A percentile compares a stretch with the other conserved stretches of the same genome.
Evolutionary conservation across 169 alveolate genomes (phyloP).

Genomic region (Plasmodium gonderi): DNA sequence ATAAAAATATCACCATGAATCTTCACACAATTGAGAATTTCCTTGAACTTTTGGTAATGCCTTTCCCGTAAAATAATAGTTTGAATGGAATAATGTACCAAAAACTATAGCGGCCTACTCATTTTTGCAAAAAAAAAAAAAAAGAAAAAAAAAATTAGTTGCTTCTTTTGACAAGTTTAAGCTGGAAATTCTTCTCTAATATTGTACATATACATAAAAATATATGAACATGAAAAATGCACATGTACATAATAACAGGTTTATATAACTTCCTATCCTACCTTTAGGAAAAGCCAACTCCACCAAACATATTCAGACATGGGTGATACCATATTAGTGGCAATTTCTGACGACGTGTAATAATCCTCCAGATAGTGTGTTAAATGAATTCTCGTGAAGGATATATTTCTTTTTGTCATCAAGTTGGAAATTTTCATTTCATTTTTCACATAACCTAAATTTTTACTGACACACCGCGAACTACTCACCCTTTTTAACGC

Average conservation of each 20-base stretch:
- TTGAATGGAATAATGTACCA: conserved; percentile 85
- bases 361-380: conserved; percentile 80
- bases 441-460: not conserved
- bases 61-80: conserved; percentile 88
- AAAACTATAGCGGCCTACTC: conserved; percentile 81
- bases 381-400: conserved; percentile 40
- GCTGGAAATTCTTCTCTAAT: no score
- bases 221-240: not conserved
- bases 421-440: not conserved
- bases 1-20: conserved; percentile 72
- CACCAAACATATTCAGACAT: conserved; percentile 81
- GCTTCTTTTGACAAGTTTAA: no score
- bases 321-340: conserved; percentile 82
- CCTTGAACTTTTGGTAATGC: conserved; percentile 87
- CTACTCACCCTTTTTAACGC: conserved; percentile 1
- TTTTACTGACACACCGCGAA: not conserved
- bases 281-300: conserved; percentile 76
- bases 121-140: not conserved
- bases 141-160: not conserved
- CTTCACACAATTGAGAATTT: conserved; percentile 87
- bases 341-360: conserved; percentile 76
- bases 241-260: no score
- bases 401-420: conserved; percentile 13
- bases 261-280: no score
- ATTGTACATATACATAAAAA: no score